Base-by-base conservation (phyloP, 495 filamentous ascomycete species). In the Jackrogersella minutella region DNA sequence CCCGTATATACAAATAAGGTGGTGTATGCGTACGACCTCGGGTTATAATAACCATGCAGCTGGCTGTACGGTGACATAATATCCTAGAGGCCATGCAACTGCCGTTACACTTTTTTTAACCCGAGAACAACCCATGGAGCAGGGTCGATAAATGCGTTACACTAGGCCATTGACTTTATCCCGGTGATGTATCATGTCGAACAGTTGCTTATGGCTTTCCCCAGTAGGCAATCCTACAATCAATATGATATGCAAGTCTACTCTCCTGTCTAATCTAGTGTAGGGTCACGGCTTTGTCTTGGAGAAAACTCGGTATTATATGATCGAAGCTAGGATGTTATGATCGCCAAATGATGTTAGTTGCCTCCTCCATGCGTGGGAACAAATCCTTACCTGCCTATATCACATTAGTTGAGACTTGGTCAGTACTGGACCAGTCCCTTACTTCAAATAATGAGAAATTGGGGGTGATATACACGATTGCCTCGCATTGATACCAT, bases 261-360 rank as follows among this genome's bases (percentile, higher is more conserved):
- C 26, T 16, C 24, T 50, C 28, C 46, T 19, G 10, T 58, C 24
- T 51, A 28, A 16, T 14, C 17, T 5, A 9, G 26, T 55, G 49
- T 50, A 34, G 19, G 37, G 6, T 55, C 14, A 10, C 39, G 30
- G n/a, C 17, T 61, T 50, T 11, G 5, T 26, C 0, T 8, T 57
- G 64, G 64, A 61, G 64, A 67, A 61, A 67, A 17, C 36, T 67
- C 64, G 64, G 64, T 24, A 56, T 62, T 17, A 51, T 57, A 36
- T 53, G 33, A 11, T 39, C 14, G 31, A 14, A 16, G 6, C 13
- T 49, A 49, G 44, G 6, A 16, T 31, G 5, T 34, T n/a, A 11
- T 30, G 26, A 37, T 52, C 49, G 10, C 14, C 16, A 21, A 36
- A 21, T 36, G 16, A 36, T 52, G 30, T 22, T 37, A 17, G 17